Conservation (phyloP, 805 yeast genomes). For the Cyberlindnera subsufficiens region DNA sequence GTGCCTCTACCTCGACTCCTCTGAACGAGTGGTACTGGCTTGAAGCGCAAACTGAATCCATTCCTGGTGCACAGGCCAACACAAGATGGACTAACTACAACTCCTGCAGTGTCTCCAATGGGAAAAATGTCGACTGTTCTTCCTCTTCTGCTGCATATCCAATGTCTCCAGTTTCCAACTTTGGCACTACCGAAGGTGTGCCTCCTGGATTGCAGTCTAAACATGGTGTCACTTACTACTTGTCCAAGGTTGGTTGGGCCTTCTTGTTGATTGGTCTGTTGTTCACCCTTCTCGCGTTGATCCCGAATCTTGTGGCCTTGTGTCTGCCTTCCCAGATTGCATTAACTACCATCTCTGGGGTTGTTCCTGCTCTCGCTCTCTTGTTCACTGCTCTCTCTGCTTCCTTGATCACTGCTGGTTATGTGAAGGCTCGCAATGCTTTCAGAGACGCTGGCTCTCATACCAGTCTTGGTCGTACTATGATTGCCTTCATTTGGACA, state of each 20-base stretch:
- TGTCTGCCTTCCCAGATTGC: slow-evolving; percentile 17
- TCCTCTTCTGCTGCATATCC: slow-evolving; percentile 69
- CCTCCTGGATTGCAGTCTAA: slow-evolving; percentile 47
- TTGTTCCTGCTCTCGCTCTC: slow-evolving; percentile 28
- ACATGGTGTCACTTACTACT: slow-evolving; percentile 53
- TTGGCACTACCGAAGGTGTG: slow-evolving; percentile 44
- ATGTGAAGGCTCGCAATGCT: slow-evolving; percentile 44
- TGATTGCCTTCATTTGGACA: slow-evolving; percentile 64
- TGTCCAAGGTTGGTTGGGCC: slow-evolving; percentile 65
- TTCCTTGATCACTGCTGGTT: slow-evolving; percentile 47
- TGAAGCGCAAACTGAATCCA: slow-evolving; percentile 58
- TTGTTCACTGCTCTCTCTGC: slow-evolving; percentile 42
- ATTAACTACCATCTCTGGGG: slow-evolving; percentile 15
- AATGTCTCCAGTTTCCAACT: slow-evolving; percentile 75
- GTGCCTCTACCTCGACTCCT: slow-evolving; percentile 47
- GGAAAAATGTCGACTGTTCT: slow-evolving; percentile 45
- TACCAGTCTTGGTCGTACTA: slow-evolving; percentile 40
- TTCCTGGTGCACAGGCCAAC: slow-evolving; percentile 32
- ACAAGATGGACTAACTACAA: slow-evolving; percentile 85
- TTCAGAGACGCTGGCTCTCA: slow-evolving; percentile 37
- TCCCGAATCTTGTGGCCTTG: slow-evolving; percentile 27
- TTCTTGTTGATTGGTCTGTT: slow-evolving; percentile 53
- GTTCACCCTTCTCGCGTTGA: slow-evolving; percentile 44
- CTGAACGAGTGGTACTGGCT: slow-evolving; percentile 73
- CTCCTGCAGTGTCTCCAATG: slow-evolving; percentile 40